Evolutionary conservation across 2,329 filamentous ascomycete species (phyloP), one percentile per base, ranked within the genome.

Genomic region (Ophiognomonia clavigignenti-juglandacearum): DNA sequence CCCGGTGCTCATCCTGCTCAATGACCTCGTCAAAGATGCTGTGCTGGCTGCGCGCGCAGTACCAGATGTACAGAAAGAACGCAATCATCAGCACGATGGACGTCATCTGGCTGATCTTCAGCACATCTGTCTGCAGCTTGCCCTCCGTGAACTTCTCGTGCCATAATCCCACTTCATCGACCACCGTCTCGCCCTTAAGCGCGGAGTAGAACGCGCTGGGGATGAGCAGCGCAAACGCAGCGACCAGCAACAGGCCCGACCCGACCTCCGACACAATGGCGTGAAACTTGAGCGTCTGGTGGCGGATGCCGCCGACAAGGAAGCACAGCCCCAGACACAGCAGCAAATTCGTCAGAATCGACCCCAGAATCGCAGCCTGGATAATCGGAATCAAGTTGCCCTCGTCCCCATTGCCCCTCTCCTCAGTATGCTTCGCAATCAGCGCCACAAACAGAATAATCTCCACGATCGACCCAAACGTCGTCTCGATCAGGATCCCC

Each of bases 41-140:
- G 60, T 92, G 84, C 62, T 92, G 86, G 2, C 84, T 86, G 41
- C 77, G 78, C n/a, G 83, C 78, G 59, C 92, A 88, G 68, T 88
- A 93, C 57, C 75, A 81, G 38, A 88, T 64, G 52, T 75, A 88
- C 59, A 85, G 73, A 14, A 72, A 56, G 58, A 88, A 92, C 22
- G 85, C 78, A 8, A 86, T 63, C 3, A 92, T 70, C 4, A 91
- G 76, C 32, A 91, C 78, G 39, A 91, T 70, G 1, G 87, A 75
- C 1, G 86, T 82, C 44, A 82, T 78, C 41, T 85, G 82, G 23
- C 85, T 89, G 54, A 92, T 84, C 48, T 75, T 73, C 36, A 85
- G 68, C 1, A 80, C 77, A 50, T 75, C 77, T 34, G 63, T 52
- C 1, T 67, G 55, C 24, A 90, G 67, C 2, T 73, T 64, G 1